Evolutionary conservation across 2,329 filamentous ascomycete genomes (phyloP).

Genomic region (Cordyceps farinosa): DNA sequence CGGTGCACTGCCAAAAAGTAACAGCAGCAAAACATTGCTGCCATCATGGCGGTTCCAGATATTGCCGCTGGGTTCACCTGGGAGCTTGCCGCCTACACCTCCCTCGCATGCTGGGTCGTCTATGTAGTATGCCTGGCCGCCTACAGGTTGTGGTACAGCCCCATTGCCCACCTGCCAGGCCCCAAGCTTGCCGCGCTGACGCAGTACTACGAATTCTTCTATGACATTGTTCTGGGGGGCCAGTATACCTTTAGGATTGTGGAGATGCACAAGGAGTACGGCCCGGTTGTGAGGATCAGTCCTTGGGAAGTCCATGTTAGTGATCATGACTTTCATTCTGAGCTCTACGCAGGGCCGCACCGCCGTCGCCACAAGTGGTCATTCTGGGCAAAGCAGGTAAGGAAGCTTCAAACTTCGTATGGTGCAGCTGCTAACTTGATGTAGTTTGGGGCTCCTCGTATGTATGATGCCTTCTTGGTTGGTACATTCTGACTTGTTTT

Average conservation of each 20-base stretch:
- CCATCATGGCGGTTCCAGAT: no score
- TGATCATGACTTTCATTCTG: constrained; percentile 37
- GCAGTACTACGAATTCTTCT: constrained; percentile 41
- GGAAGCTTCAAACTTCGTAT: not conserved
- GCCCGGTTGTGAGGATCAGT: constrained; percentile 38
- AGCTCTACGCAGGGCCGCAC: constrained; percentile 34
- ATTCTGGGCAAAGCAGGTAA: constrained; percentile 35
- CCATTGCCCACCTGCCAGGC: constrained; percentile 37
- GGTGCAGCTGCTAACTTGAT: not conserved
- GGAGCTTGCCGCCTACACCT: constrained; percentile 26
- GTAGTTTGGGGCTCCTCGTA: constrained; percentile 35
- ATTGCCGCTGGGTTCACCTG: constrained; percentile 11
- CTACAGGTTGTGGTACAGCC: constrained; percentile 35
- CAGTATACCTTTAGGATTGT: constrained; percentile 41
- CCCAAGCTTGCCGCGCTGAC: constrained; percentile 38
- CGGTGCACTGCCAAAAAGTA: no score
- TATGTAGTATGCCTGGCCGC: constrained; percentile 29
- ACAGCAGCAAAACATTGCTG: no score
- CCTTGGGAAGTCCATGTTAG: constrained; percentile 39
- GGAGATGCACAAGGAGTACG: constrained; percentile 41
- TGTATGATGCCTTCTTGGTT: constrained; percentile 3
- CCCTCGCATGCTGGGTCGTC: constrained; percentile 27
- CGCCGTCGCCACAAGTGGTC: constrained; percentile 32
- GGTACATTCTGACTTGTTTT: constrained; percentile 20
- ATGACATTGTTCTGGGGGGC: constrained; percentile 40